phyloP scores from a whole-genome alignment of 352 stramenopile species.

The Phytophthora pinifolia region DNA sequence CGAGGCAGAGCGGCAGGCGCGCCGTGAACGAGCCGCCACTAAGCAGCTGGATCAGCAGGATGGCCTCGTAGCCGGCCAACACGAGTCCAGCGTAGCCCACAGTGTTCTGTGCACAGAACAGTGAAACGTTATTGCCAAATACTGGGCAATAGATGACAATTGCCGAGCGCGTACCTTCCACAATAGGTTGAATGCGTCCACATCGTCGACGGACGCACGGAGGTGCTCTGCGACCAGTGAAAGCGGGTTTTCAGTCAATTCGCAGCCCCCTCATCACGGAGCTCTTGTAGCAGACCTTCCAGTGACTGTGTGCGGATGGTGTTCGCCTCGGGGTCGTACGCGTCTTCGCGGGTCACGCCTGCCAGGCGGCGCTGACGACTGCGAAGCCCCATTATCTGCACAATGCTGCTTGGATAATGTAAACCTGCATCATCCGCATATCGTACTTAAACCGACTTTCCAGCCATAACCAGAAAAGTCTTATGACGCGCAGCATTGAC shows the following conservation, averaged over 20 bases:
- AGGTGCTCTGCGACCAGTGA: slow-evolving; percentile 39
- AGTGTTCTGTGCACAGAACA: slow-evolving; percentile 25
- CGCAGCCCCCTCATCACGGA: not conserved
- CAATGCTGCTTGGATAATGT: slow-evolving; percentile 1
- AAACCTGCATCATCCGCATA: not conserved
- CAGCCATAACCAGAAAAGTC: slow-evolving; percentile 1
- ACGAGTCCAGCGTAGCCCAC: slow-evolving; percentile 42
- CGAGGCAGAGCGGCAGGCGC: slow-evolving; percentile 29
- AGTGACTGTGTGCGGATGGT: slow-evolving; percentile 37
- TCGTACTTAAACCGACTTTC: not conserved
- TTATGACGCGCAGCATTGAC: slow-evolving; percentile 6
- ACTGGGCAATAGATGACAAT: no score
- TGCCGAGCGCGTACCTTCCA: slow-evolving; percentile 36
- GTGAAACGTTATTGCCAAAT: not conserved
- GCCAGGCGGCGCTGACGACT: slow-evolving; percentile 47
- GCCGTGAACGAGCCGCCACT: slow-evolving; percentile 4
- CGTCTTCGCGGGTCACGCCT: slow-evolving; percentile 34
- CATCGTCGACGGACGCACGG: slow-evolving; percentile 40
- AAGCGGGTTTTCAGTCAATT: not conserved
- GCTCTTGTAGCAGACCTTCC: slow-evolving; percentile 17
- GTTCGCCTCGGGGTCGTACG: slow-evolving; percentile 44
- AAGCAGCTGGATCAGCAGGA: slow-evolving; percentile 41
- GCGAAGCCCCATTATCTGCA: slow-evolving; percentile 42
- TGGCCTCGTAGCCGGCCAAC: slow-evolving; percentile 42
- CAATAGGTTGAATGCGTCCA: slow-evolving; percentile 46